Evolutionary conservation across 1,139 yeast species (phyloP), one percentile per base, ranked within the genome.

Genomic region (Citeromyces hawaiiensis): DNA sequence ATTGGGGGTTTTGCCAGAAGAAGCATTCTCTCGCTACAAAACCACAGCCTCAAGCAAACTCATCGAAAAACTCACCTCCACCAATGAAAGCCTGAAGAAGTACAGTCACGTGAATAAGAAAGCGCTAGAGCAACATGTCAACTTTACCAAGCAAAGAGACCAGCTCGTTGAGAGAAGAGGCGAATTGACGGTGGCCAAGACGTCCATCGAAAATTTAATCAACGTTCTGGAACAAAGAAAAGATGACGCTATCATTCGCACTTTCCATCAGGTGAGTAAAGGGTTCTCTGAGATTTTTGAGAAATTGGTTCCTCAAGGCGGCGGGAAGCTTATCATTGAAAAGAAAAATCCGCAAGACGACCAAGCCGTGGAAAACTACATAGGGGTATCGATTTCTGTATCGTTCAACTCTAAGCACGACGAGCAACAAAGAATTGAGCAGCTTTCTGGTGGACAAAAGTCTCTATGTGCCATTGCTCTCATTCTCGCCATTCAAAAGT

Each of bases 361-460:
- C 15, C 53, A 46, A 35, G 38, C 54, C 2, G 66, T 74, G n/a
- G 81, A 81, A 18, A 72, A 74, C 43, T 86, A 82, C 52, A 65
- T 70, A 10, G 97, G 97, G 15, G 87, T 91, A 3, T 74, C 94
- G 0, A 85, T 91, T 43, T 70, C 83, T 6, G 97, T 88, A 2
- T 86, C 96, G 0, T 91, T 91, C 66, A 91, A 87, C 54, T 81
- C 94, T 13, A 82, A 79, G 49, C 71, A 71, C 36, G 85, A 87
- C 55, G 96, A 87, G 50, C 96, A 85, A 55, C 86, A 83, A 48
- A 69, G 85, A 46, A 82, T 88, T 41, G 95, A 87, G 56, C 96
- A 88, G 54, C 66, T 91, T 27, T 85, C 96, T 0, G 98, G 98
- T 34, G 98, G 98, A 5, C 98, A 91, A 54, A 91, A 91, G 55